Percentiles rank a stretch among this genome's conserved stretches.
These are phyloP conservation scores for Nakazawaea ambrosiae DNA, from an alignment of 805 yeast genomes.

Conservation along the genomic window DNA sequence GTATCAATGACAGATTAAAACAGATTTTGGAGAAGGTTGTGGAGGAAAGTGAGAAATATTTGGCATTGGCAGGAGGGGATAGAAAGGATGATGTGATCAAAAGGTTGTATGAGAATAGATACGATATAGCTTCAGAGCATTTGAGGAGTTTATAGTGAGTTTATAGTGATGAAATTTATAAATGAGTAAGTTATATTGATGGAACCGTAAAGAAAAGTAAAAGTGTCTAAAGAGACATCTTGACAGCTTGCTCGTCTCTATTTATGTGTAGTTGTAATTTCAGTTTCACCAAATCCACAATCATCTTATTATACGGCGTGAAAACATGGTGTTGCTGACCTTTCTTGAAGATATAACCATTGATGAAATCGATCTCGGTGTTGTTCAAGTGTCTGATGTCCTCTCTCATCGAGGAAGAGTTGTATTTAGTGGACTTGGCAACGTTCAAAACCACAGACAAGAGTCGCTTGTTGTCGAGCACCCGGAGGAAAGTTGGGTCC, in stretches of 20 bases:
- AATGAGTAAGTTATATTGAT: too few species aligned
- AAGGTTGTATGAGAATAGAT: background rate
- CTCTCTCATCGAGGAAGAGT: conserved; percentile 66
- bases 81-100: background rate
- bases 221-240: conserved; percentile 1
- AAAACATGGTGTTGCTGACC: conserved; percentile 38
- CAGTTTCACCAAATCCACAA: conserved; percentile 38
- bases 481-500: conserved; percentile 9
- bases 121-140: background rate
- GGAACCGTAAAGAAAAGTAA: too few species aligned
- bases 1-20: conserved; percentile 23
- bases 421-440: conserved; percentile 31
- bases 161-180: too few species aligned
- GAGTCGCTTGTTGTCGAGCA: conserved; percentile 26
- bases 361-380: conserved; percentile 78
- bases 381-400: conserved; percentile 49
- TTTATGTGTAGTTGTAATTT: conserved; percentile 17
- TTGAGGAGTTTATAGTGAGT: background rate
- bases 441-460: conserved; percentile 30
- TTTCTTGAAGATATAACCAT: conserved; percentile 63
- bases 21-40: conserved; percentile 23
- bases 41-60: background rate
- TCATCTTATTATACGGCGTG: conserved; percentile 41
- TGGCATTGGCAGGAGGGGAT: too few species aligned
- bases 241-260: conserved; percentile 10